Conservation (phyloP, 257 asterid genomes). For the Scutellaria baicalensis region DNA sequence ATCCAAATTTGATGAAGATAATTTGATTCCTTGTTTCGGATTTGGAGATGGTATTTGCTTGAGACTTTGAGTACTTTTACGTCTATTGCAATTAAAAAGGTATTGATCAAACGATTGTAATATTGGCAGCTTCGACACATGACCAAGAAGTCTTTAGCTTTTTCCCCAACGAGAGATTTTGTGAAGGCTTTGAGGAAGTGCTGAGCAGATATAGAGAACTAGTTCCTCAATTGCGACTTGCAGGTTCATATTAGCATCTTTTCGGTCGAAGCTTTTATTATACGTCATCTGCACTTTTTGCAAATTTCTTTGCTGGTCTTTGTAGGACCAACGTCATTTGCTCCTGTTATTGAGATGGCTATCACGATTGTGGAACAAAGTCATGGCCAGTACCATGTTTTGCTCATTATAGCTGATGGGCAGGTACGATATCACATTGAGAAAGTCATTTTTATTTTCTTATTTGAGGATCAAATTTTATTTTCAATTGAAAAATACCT, state of each 20-base stretch:
- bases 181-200: conserved; percentile 95
- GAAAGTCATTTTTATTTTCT: background rate
- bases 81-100: background rate
- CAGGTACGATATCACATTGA: conserved; percentile 42
- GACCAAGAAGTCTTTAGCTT: conserved; percentile 94
- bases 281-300: background rate
- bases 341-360: conserved; percentile 84
- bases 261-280: background rate
- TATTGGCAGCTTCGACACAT: conserved; percentile 86
- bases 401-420: conserved; percentile 85
- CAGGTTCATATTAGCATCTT: conserved; percentile 36
- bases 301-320: background rate
- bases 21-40: conserved; percentile 83
- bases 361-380: conserved; percentile 84
- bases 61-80: background rate
- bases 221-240: conserved; percentile 86
- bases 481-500: background rate
- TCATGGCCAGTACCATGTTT: conserved; percentile 89
- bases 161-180: conserved; percentile 66
- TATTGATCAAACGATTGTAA: conserved; percentile 14
- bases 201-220: conserved; percentile 74
- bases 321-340: conserved; percentile 92
- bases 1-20: conserved; percentile 90
- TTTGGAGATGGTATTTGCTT: conserved; percentile 79
- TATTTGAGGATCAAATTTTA: background rate